These are phyloP conservation scores for Pisolithus marmoratus DNA, from an alignment of 768 basidiomycete genomes.

Conservation along the genomic window DNA sequence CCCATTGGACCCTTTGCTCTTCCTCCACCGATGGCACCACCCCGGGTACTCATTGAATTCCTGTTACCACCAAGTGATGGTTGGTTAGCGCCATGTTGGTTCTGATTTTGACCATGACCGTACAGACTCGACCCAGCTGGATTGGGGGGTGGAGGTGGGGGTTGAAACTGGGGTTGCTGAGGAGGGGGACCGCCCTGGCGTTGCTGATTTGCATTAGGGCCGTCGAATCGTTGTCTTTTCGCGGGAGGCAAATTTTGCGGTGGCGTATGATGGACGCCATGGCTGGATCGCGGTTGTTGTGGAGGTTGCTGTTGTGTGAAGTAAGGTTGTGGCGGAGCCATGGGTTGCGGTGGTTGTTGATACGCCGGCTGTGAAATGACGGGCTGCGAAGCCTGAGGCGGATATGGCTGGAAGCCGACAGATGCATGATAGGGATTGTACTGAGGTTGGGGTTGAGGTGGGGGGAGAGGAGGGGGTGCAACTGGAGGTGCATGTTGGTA, in stretches of 20 bases:
- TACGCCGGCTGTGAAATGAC: slow-evolving; percentile 45
- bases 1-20: slow-evolving; percentile 46
- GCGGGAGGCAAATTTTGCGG: slow-evolving; percentile 87
- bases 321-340: slow-evolving; percentile 37
- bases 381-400: slow-evolving; percentile 54
- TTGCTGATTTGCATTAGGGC: slow-evolving; percentile 48
- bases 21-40: slow-evolving; percentile 28
- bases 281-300: slow-evolving; percentile 37
- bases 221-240: slow-evolving; percentile 86
- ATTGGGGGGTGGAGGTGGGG: slow-evolving; percentile 24
- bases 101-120: slow-evolving; percentile 24
- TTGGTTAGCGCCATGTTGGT: slow-evolving; percentile 41
- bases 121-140: slow-evolving; percentile 17
- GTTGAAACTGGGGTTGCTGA: slow-evolving; percentile 56
- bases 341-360: slow-evolving; percentile 35
- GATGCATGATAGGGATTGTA: slow-evolving; percentile 77
- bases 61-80: slow-evolving; percentile 38
- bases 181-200: slow-evolving; percentile 46
- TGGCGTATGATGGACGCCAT: slow-evolving; percentile 52
- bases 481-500: slow-evolving; percentile 45
- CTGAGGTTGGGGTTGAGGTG: slow-evolving; percentile 51
- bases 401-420: slow-evolving; percentile 60
- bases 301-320: slow-evolving; percentile 34
- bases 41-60: slow-evolving; percentile 41
- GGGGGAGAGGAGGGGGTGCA: slow-evolving; percentile 46